Evolutionary conservation across 2,329 filamentous ascomycete genomes (phyloP).

Genomic region (Colletotrichum sp.): DNA sequence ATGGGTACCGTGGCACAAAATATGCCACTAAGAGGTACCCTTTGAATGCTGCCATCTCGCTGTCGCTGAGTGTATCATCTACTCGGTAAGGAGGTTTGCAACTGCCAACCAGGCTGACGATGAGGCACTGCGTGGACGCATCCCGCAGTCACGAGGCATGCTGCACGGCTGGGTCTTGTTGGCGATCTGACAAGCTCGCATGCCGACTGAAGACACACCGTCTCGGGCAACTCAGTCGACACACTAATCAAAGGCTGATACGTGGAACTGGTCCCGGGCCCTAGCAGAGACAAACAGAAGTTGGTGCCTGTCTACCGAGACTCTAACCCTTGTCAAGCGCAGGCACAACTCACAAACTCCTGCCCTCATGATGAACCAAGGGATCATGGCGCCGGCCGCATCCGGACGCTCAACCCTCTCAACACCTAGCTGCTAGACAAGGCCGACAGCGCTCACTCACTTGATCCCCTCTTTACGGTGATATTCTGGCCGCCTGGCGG

Average conservation of each 20-base stretch:
- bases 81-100: not conserved
- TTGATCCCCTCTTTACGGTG: not conserved
- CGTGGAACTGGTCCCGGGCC: not conserved
- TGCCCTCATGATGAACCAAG: not conserved
- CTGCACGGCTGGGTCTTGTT: not conserved
- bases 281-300: not conserved
- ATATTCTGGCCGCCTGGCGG: not conserved
- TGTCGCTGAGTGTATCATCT: not conserved
- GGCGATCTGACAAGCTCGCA: not conserved
- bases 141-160: not conserved
- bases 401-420: not conserved
- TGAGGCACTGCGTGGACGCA: not conserved
- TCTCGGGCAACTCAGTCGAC: not conserved
- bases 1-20: not conserved
- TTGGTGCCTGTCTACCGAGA: not conserved
- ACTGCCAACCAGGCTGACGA: not conserved
- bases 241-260: not conserved
- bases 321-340: not conserved
- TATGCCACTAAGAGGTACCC: not conserved
- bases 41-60: slow-evolving; percentile 14
- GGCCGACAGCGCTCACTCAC: not conserved
- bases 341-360: not conserved
- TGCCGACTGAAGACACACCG: not conserved
- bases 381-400: not conserved
- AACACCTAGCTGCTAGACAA: not conserved